A percentile compares a stretch with the other conserved stretches of the same genome.
phyloP scores from a whole-genome alignment of 768 basidiomycete species.

The Serendipita indica region DNA sequence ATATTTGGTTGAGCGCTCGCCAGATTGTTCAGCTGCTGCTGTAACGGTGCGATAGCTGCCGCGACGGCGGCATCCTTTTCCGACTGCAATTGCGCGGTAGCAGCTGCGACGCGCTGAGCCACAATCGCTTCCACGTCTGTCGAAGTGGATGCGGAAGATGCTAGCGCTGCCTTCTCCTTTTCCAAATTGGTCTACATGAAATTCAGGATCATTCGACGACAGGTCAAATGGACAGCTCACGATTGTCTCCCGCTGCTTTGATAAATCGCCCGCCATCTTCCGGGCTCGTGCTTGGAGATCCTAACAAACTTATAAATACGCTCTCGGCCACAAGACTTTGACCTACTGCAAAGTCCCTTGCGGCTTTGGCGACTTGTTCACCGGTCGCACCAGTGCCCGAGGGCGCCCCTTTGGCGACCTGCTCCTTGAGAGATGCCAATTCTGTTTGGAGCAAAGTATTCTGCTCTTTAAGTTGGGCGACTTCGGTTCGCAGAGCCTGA shows the following conservation, averaged over 20 bases:
- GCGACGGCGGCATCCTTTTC: not conserved
- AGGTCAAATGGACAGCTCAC: not conserved
- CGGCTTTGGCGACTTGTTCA: not conserved
- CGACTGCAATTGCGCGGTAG: not conserved
- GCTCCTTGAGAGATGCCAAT: not conserved
- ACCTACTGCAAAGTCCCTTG: not conserved
- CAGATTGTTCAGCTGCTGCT: not conserved
- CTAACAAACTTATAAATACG: not conserved
- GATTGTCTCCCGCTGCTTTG: constrained; percentile 1
- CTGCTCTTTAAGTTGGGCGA: not conserved
- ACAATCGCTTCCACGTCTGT: not conserved
- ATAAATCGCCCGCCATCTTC: not conserved
- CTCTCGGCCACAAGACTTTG: not conserved
- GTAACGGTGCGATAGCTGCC: not conserved
- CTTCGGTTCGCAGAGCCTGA: not conserved
- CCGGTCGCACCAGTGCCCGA: not conserved
- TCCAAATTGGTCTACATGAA: not conserved
- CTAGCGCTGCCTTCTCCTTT: not conserved
- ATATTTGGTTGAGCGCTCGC: not conserved
- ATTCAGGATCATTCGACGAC: not conserved
- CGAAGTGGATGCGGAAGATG: too few relatives aligned
- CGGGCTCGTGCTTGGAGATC: constrained; percentile 1
- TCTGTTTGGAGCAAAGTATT: not conserved
- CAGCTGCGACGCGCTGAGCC: not conserved
- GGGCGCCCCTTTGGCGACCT: not conserved